Base-by-base conservation (phyloP, 2,329 filamentous ascomycete species). In the Fusarium multiceps region DNA sequence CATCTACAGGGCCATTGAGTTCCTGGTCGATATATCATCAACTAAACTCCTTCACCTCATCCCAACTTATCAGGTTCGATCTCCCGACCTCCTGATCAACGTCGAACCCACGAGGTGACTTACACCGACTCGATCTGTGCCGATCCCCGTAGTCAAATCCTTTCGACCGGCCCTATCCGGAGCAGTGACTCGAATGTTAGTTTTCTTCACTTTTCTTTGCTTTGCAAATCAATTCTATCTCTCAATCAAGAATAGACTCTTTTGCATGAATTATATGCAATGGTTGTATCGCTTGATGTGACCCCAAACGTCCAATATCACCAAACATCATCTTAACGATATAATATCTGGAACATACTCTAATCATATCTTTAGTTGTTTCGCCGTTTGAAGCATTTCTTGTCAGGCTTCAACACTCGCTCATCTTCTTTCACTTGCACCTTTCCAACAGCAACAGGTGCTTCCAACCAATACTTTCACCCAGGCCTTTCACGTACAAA, bases 1-100 rank as follows among this genome's bases (percentile, higher is more conserved):
- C 63, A 63, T 66, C 62, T 63, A 59, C 69, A 72, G 69, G 72
- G 64, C 71, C 59, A 67, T 63, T 56, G 59, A 70, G 68, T 74
- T 73, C 71, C 72, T 75, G 71, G 72, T 40, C 55, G 53, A 68
- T 68, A 72, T 63, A 57, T 46, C 40, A 50, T 62, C 63, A 41
- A 51, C 40, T 68, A 53, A 59, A 56, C 58, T 42, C 48, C 54
- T 46, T 68, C 50, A 25, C 13, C 40, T 30, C 34, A 20, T 41
- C 50, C 64, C 50, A 16, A 9, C 40, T 34, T 25, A n/a, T 41
- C 50, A 30, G 23, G 30, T 14, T 13, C 30, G n/a, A 23, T 47
- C 45, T 55, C 43, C 57, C 57, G 54, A 65, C 71, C 40, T 48
- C 30, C 34, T 43, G 48, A 14, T 23, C 50, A 45, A 53, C 63